phyloP scores from a whole-genome alignment of 805 yeast genomes.

The Pichia occidentalis region DNA sequence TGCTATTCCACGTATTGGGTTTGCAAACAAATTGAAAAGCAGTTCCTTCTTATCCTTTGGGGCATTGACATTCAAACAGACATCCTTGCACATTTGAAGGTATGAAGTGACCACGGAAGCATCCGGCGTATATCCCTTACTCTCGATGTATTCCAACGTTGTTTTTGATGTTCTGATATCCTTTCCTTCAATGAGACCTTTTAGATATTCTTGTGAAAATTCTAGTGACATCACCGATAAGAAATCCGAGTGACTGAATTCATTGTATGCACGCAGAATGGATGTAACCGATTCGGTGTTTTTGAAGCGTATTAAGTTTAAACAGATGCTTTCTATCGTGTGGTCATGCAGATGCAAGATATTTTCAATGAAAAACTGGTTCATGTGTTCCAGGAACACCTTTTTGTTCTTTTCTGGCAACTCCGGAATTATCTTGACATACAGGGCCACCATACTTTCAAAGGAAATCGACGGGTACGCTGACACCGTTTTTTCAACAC shows the following conservation, averaged over 20 bases:
- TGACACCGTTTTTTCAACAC: constrained; percentile 1
- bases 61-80: constrained; percentile 16
- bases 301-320: neutral
- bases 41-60: constrained; percentile 15
- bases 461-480: constrained; percentile 10
- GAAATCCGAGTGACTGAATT: constrained; percentile 6
- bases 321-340: constrained; percentile 5
- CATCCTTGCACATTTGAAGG: constrained; percentile 12
- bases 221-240: constrained; percentile 4
- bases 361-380: constrained; percentile 6
- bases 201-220: constrained; percentile 12
- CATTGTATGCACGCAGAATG: constrained; percentile 7
- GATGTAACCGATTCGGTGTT: constrained; percentile 1
- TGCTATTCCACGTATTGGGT: constrained; percentile 14
- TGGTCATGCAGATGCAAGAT: constrained; percentile 15
- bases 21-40: constrained; percentile 22
- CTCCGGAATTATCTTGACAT: constrained; percentile 6
- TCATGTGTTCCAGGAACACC: constrained; percentile 5
- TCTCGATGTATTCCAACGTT: constrained; percentile 13
- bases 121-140: constrained; percentile 14
- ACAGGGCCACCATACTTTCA: constrained; percentile 8
- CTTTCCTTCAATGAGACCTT: constrained; percentile 11
- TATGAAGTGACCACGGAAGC: constrained; percentile 14
- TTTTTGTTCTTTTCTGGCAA: constrained; percentile 1
- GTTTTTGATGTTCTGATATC: constrained; percentile 19